Base-by-base conservation (phyloP, 495 filamentous ascomycete species). In the Aspergillus steynii region DNA sequence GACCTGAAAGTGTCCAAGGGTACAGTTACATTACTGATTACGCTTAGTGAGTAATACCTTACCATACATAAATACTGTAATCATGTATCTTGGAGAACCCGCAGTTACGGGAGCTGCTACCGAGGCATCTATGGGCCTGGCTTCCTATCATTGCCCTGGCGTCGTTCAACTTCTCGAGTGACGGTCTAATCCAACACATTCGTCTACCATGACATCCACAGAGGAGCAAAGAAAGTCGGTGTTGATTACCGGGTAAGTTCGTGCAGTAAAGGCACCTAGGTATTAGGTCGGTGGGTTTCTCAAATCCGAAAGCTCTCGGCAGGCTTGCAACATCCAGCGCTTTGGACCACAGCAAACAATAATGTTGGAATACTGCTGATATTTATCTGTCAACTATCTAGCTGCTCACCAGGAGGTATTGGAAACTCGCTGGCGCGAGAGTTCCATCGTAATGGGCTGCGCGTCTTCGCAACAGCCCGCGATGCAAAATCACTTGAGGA, bases 401-500 rank as follows among this genome's bases (percentile, higher is more conserved):
- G 83, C 31, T 85, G 83, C 64, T 79, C 76, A 27, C 80, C 82
- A 20, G 83, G 83, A 20, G 84, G 85, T 31, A 87, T 87, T 55
- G 85, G 85, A 25, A 81, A 87, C 59, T 73, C 81, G 9, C 73
- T 87, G 9, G 82, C 83, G 15, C 79, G 78, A 15, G 83, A 85
- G 60, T 86, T 86, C 63, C 74, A 83, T 56, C 67, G 71, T 1
- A 58, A 78, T 67, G 81, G 81, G 58, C 50, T 82, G 60, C 80
- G 77, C 26, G 83, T 86, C 57, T 77, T 88, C 54, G 83, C 85
- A 29, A 86, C 85, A 7, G 85, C 83, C 25, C 77, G 85, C 58
- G 73, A 79, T 58, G 71, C 79, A n/a, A 60, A 65, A 34, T 69
- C 77, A 25, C 77, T 87, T 29, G 59, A 78, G 42, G 81, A 81